Base-by-base conservation (phyloP, 129 eudicot genomes). In the Arctium minus region DNA sequence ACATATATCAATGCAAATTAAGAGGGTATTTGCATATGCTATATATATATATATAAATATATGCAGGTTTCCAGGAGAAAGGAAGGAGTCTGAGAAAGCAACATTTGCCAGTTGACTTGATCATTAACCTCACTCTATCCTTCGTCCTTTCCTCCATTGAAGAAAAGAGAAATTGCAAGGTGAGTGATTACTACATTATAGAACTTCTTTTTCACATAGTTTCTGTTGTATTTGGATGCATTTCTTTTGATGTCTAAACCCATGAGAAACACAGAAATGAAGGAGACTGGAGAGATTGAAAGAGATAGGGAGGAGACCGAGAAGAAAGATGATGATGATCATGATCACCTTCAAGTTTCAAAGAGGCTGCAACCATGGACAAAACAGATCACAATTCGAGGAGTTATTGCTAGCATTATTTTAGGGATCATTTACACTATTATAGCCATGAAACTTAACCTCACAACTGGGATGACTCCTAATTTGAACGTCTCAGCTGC, bases 401-500 rank as follows among this genome's bases (percentile, higher is more conserved):
- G 92, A 72, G 83, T 91, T 7, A 36, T 89, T 11, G 88, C 92
- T 4, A 93, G 98, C 82, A 32, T 86, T 22, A 10, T 91, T 8
- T 85, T 93, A 56, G 98, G 98, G 53, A 73, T 88, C 70, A 82
- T 91, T 32, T 93, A 88, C 76, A 93, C 96, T 32, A 75, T 93
- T 32, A 93, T 93, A 71, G 90, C 93, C 32, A 93, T 93, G 98
- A 93, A 91, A 73, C 31, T 93, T 27, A 91, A 84, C 77, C 92
- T 93, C 39, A 91, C 98, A 17, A 91, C 92, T 0, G 98, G 98
- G 81, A 77, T 93, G 8, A 86, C 87, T 78, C 96, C 96, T 10
- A 91, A 89, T 83, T 81, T 93, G 11, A 93, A 93, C 37, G 96
- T 93, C 77, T 89, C 98, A 12, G 98, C 98, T 53, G 94, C 98